These are phyloP conservation scores for Tolypocladium cylindrosporum DNA, from an alignment of 2,329 filamentous ascomycete species.

Conservation along the genomic window DNA sequence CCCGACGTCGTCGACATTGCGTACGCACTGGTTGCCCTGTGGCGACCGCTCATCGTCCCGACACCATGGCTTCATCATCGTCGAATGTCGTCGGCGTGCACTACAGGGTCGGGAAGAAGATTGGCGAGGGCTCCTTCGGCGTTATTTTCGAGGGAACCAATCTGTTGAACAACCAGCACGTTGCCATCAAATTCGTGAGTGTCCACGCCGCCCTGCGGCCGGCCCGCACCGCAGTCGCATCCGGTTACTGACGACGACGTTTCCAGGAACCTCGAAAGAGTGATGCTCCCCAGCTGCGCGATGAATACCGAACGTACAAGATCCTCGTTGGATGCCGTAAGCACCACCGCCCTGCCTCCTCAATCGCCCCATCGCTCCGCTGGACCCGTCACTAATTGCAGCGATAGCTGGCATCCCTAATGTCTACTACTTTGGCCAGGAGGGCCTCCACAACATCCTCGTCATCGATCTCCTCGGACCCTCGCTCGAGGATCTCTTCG, in stretches of 20 bases:
- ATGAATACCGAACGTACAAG: constrained; percentile 99
- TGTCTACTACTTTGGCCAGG: constrained; percentile 98
- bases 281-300: constrained; percentile 91
- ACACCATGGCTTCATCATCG: constrained; percentile 71
- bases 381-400: constrained; percentile 9
- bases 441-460: constrained; percentile 96
- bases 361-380: not conserved
- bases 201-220: not conserved
- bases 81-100: constrained; percentile 98
- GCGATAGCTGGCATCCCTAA: constrained; percentile 86
- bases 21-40: not conserved
- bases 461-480: constrained; percentile 95
- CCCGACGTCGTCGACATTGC: not conserved
- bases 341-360: constrained; percentile 20
- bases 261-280: constrained; percentile 90
- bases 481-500: constrained; percentile 92
- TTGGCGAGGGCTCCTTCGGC: constrained; percentile 96
- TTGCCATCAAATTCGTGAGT: constrained; percentile 98
- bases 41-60: constrained; percentile 5
- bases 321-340: constrained; percentile 98
- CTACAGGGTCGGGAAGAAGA: constrained; percentile 98
- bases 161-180: constrained; percentile 96
- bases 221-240: not conserved
- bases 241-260: not conserved
- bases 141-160: constrained; percentile 99